Evolutionary conservation across 257 asterid species (phyloP).

Genomic region (Marsdenia floribunda): DNA sequence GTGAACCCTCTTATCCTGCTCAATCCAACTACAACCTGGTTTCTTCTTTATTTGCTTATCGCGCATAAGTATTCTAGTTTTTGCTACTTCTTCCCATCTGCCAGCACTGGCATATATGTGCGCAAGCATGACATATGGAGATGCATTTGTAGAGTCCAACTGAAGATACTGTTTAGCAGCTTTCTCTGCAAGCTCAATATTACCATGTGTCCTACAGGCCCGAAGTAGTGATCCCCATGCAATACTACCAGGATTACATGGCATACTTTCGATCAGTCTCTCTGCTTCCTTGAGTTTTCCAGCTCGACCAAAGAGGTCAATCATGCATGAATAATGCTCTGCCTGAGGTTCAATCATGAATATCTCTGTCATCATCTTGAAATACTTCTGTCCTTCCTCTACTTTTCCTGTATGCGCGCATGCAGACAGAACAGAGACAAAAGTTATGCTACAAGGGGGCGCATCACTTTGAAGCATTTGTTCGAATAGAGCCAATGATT

Average conservation of each 20-base stretch:
- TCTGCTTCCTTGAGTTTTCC: slow-evolving; percentile 66
- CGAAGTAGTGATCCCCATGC: slow-evolving; percentile 67
- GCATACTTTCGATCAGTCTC: slow-evolving; percentile 53
- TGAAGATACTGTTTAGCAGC: slow-evolving; percentile 53
- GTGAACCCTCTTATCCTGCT: slow-evolving; percentile 47
- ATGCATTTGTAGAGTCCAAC: slow-evolving; percentile 63
- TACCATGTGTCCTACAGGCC: slow-evolving; percentile 54
- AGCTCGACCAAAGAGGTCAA: slow-evolving; percentile 68
- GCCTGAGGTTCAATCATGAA: slow-evolving; percentile 49
- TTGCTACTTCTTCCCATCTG: slow-evolving; percentile 69
- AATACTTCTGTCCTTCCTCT: slow-evolving; percentile 58
- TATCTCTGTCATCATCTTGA: slow-evolving; percentile 45
- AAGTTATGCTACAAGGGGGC: slow-evolving; percentile 57
- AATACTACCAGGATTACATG: slow-evolving; percentile 42
- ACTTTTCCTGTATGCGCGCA: slow-evolving; percentile 70
- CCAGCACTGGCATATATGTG: slow-evolving; percentile 44
- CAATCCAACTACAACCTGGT: slow-evolving; percentile 80
- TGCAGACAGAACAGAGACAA: slow-evolving; percentile 67
- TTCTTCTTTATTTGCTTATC: slow-evolving; percentile 43
- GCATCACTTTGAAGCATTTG: slow-evolving; percentile 40
- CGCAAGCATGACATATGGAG: slow-evolving; percentile 59
- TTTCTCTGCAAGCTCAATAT: slow-evolving; percentile 55
- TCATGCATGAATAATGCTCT: slow-evolving; percentile 69
- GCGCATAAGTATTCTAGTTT: slow-evolving; percentile 40
- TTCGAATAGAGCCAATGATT: slow-evolving; percentile 44